A percentile compares a stretch with the other conserved stretches of the same genome.
These are phyloP conservation scores for Quercus lobata DNA, from an alignment of 331 rosid genomes.

Conservation along the genomic window DNA sequence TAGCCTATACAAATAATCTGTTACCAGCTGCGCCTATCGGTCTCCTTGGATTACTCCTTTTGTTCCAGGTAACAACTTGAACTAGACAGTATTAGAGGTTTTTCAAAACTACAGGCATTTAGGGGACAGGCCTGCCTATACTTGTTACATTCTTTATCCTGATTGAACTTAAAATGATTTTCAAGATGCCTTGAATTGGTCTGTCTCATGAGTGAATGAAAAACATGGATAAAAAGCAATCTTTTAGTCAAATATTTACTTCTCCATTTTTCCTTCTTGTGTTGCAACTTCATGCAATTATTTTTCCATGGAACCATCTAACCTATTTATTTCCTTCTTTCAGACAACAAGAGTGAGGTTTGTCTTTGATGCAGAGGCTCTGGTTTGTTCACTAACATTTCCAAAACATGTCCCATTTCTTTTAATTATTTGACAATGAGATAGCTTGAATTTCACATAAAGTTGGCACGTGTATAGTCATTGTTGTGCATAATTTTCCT, in stretches of 20 bases:
- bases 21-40: constrained; percentile 79
- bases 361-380: constrained; percentile 76
- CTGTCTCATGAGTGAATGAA: neutral
- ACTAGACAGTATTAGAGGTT: neutral
- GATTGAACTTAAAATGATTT: neutral
- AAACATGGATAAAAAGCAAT: neutral
- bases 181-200: neutral
- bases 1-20: constrained; percentile 71
- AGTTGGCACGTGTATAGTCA: neutral
- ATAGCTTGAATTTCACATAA: neutral
- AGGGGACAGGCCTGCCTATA: neutral
- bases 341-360: constrained; percentile 93
- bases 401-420: constrained; percentile 7
- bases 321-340: constrained; percentile 18
- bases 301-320: neutral
- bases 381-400: constrained; percentile 60
- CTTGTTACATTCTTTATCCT: neutral
- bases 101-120: neutral
- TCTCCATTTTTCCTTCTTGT: neutral
- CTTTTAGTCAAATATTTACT: neutral
- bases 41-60: constrained; percentile 83
- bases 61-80: constrained; percentile 69
- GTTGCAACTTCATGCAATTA: neutral
- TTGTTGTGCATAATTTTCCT: neutral
- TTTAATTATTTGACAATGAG: neutral